A percentile compares a stretch with the other conserved stretches of the same genome.
Evolutionary conservation across 805 yeast genomes (phyloP).

Genomic region (Starmerella floris): DNA sequence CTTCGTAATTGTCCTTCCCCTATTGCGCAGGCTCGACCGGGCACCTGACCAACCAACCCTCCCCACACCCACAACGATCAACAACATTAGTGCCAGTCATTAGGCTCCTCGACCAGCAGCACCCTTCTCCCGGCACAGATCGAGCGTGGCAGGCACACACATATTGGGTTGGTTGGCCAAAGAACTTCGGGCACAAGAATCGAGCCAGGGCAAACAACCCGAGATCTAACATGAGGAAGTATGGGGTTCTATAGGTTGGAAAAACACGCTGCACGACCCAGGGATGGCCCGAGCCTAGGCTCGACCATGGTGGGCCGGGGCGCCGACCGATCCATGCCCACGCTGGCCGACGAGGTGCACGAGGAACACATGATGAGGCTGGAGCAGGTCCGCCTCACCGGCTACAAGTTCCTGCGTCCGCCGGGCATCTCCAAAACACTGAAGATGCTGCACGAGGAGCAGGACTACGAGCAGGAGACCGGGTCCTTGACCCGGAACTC

Average conservation of each 20-base stretch:
- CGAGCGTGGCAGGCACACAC: too few relatives aligned
- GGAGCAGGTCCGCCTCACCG: slow-evolving; percentile 8
- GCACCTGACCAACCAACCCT: too few relatives aligned
- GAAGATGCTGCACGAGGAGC: slow-evolving; percentile 21
- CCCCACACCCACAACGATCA: too few relatives aligned
- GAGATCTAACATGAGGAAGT: background rate
- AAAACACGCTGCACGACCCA: background rate
- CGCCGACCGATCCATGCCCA: background rate
- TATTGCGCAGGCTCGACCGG: too few relatives aligned
- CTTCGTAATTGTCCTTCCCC: too few relatives aligned
- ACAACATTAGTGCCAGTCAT: too few relatives aligned
- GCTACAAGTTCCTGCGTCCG: slow-evolving; percentile 33
- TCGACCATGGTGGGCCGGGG: background rate
- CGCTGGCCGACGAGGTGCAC: background rate
- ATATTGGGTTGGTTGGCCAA: too few relatives aligned
- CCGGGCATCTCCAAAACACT: slow-evolving; percentile 48
- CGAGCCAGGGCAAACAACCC: background rate
- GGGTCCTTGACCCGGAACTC: background rate
- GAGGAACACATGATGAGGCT: slow-evolving; percentile 2
- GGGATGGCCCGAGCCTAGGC: background rate
- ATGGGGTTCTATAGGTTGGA: background rate
- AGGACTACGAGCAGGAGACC: slow-evolving; percentile 1
- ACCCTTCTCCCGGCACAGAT: too few relatives aligned
- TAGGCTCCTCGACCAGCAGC: too few relatives aligned
- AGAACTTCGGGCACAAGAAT: too few relatives aligned